Conservation (phyloP, 2,329 filamentous ascomycete species). For the Thielaviopsis euricoi region DNA sequence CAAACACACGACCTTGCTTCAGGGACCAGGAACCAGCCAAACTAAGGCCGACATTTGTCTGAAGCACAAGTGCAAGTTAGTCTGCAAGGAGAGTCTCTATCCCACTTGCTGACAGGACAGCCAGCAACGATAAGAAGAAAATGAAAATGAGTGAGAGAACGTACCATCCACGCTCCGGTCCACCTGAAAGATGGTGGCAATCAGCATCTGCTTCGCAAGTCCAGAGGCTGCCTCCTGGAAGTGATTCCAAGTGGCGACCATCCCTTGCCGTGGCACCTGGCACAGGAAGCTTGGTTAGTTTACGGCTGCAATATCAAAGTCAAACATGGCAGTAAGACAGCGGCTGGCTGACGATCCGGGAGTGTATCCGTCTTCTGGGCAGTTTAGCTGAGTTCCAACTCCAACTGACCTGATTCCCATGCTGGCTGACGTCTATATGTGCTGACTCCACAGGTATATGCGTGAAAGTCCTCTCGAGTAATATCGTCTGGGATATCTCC, state of each 20-base stretch:
- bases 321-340: neutral
- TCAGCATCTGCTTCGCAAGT: conserved; percentile 65
- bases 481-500: conserved; percentile 57
- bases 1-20: neutral
- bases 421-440: conserved; percentile 28
- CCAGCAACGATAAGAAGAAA: conserved; percentile 4
- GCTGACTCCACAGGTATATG: conserved; percentile 69
- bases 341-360: no score
- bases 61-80: neutral
- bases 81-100: neutral
- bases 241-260: neutral
- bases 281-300: neutral
- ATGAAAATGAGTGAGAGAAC: conserved; percentile 18
- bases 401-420: neutral
- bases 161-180: conserved; percentile 80
- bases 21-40: neutral
- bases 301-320: neutral
- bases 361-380: no score
- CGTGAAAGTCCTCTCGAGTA: conserved; percentile 63
- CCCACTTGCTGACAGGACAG: neutral
- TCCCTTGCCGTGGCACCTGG: conserved; percentile 5
- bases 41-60: neutral
- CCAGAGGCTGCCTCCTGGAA: conserved; percentile 50
- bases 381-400: neutral
- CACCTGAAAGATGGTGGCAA: conserved; percentile 62